Conservation (phyloP, 192 early-diverging fungal species). For the Coemansia sp. region DNA sequence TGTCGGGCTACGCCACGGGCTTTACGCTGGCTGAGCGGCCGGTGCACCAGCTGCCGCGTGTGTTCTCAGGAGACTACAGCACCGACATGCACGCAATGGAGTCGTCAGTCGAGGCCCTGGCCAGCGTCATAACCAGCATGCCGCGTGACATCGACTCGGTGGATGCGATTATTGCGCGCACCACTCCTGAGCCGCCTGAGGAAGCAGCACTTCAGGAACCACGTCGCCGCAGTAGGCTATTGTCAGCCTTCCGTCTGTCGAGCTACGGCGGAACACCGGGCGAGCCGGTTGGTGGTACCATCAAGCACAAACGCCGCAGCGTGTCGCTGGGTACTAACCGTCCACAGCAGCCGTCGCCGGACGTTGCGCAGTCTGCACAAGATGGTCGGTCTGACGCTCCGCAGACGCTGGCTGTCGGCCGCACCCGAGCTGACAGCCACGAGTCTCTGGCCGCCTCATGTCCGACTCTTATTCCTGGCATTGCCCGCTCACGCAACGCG, state of each 20-base stretch:
- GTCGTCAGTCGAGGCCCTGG: conserved; percentile 32
- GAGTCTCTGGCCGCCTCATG: conserved; percentile 38
- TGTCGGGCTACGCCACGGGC: conserved; percentile 39
- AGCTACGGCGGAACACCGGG: conserved; percentile 7
- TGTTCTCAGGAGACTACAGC: conserved; percentile 52
- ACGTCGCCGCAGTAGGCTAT: conserved; percentile 37
- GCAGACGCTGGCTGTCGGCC: neutral
- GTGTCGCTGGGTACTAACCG: conserved; percentile 35
- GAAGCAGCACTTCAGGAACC: neutral
- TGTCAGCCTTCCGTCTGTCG: conserved; percentile 27
- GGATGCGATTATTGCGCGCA: conserved; percentile 45
- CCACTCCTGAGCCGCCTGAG: conserved; percentile 9
- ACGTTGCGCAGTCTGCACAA: neutral
- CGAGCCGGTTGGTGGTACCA: neutral
- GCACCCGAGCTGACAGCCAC: conserved; percentile 9
- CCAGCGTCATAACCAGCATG: conserved; percentile 27
- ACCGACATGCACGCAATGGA: conserved; percentile 42
- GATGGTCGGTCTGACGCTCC: neutral
- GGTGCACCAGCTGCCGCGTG: conserved; percentile 42
- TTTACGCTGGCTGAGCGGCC: conserved; percentile 34
- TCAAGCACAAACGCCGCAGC: conserved; percentile 25
- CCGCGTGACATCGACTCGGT: conserved; percentile 36
- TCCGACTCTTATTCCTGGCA: conserved; percentile 19
- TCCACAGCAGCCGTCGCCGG: neutral
- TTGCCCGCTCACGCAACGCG: neutral